Base-by-base conservation (phyloP, 2,329 filamentous ascomycete species). In the Penicillium vulpinum region DNA sequence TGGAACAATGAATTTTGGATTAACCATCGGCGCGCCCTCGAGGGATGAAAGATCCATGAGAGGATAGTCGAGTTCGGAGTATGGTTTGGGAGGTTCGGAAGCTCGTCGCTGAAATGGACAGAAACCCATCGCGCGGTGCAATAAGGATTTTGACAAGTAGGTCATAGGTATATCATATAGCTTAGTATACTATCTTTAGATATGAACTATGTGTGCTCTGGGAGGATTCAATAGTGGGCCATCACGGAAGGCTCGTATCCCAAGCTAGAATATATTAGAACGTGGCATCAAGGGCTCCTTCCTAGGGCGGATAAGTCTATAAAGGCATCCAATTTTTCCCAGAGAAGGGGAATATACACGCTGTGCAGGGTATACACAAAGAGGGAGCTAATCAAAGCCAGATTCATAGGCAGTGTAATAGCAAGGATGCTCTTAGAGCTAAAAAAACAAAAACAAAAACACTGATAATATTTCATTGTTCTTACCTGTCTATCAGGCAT, bases 21-120 rank as follows among this genome's bases (percentile, higher is more conserved):
- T 62, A 11, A 57, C 33, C 24, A 74, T 63, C 2, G 70, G 71
- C 41, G 70, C 70, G 3, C 73, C 73, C 62, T 73, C 72, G 2
- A 75, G 63, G 10, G 70, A 72, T 10, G 73, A 75, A 22, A 75
- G 67, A 53, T 75, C 73, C 67, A 69, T 67, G 45, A 46, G n/a
- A n/a, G 53, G 49, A 22, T 28, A 33, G 1, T 51, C 47, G n/a
- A 40, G 18, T 22, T 18, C 38, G 16, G 44, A 39, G 33, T 35
- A n/a, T 50, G 26, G 26, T 33, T 49, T 24, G 18, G 21, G 24
- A 48, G 24, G n/a, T 13, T 54, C 36, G 15, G 36, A 31, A 31
- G 47, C 31, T 51, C 33, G 59, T 40, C 54, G 54, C 16, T 62
- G 22, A 26, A 54, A 56, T 28, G 51, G 33, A 54, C 58, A 62